Conservation (phyloP, 768 basidiomycete species). For the Chlorophyllum brunneum region DNA sequence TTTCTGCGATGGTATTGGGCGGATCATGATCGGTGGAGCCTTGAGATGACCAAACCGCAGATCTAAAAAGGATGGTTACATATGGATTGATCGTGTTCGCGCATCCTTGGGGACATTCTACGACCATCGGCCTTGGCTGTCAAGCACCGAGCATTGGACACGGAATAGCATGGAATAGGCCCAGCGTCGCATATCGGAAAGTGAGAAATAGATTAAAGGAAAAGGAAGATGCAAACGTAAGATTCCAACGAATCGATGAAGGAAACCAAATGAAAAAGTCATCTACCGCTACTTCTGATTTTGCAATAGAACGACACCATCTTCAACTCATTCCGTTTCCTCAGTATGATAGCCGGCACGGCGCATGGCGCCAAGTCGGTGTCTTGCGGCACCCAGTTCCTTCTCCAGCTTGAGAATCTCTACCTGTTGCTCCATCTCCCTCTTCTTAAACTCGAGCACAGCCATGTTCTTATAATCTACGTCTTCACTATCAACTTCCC, state of each 20-base stretch:
- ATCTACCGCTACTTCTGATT: not conserved
- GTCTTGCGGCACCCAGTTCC: conserved; percentile 84
- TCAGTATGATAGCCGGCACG: conserved; percentile 87
- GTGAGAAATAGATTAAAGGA: conserved; percentile 1
- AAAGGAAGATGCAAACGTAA: not conserved
- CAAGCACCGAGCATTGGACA: not conserved
- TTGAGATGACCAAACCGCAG: no score
- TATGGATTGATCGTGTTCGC: no score
- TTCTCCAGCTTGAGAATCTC: conserved; percentile 96
- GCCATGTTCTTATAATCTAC: conserved; percentile 91
- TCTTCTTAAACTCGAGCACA: conserved; percentile 90
- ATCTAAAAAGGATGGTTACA: no score
- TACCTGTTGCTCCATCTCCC: conserved; percentile 99
- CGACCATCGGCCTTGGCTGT: no score
- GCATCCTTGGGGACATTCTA: no score
- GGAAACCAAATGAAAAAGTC: not conserved
- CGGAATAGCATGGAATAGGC: no score
- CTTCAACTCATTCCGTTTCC: conserved; percentile 56
- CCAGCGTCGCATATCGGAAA: no score
- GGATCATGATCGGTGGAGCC: no score
- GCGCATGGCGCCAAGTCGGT: conserved; percentile 79
- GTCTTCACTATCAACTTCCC: conserved; percentile 77
- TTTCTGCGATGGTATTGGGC: no score
- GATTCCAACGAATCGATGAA: not conserved
- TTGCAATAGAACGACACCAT: not conserved